phyloP scores from a whole-genome alignment of 345 rosid species.

The Ailanthus altissimus region DNA sequence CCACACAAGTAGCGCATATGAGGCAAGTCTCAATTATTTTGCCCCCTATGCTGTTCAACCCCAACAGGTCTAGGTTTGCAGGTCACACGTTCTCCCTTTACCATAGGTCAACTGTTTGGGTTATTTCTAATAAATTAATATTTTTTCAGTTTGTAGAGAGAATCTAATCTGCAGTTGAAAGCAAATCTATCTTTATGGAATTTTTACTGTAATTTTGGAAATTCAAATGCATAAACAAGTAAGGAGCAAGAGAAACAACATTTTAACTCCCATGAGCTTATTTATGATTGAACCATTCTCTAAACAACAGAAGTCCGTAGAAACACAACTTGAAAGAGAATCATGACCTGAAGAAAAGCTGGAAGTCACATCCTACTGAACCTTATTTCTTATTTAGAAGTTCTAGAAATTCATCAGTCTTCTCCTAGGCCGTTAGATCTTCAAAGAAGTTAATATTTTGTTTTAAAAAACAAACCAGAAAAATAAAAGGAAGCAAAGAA shows the following conservation, averaged over 20 bases:
- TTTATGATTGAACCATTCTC: constrained; percentile 3
- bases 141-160: not conserved
- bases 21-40: not conserved
- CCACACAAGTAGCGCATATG: not conserved
- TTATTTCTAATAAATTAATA: not conserved
- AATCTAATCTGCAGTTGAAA: not conserved
- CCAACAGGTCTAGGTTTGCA: not conserved
- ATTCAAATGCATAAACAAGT: not conserved
- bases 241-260: not conserved
- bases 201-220: not conserved
- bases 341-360: not conserved
- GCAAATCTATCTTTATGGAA: not conserved
- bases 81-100: not conserved
- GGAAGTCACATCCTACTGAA: not conserved
- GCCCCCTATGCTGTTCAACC: not conserved
- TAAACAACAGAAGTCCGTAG: not conserved
- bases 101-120: not conserved
- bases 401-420: not conserved
- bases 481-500: too few species aligned
- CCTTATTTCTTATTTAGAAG: not conserved
- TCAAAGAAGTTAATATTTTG: not conserved
- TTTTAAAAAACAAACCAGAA: not conserved
- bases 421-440: not conserved
- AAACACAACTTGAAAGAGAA: not conserved
- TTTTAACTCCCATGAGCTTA: not conserved